A percentile compares a stretch with the other conserved stretches of the same genome.
These are phyloP conservation scores for Alternaria rosae DNA, from an alignment of 2,329 filamentous ascomycete genomes.

Conservation along the genomic window DNA sequence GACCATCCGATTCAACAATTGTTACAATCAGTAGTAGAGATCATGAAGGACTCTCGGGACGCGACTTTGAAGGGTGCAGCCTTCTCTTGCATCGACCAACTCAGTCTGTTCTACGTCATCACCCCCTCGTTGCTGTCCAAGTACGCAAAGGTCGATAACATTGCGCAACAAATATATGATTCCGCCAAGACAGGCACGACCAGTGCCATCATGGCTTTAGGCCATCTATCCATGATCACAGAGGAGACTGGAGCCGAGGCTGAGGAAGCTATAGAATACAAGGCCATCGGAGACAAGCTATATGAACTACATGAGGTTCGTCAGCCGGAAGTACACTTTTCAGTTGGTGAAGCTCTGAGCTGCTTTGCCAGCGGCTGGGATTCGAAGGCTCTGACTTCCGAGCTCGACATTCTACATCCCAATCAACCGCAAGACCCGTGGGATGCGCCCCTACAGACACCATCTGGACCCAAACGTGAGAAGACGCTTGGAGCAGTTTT, in stretches of 20 bases:
- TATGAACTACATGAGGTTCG: conserved; percentile 83
- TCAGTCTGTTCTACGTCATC: conserved; percentile 66
- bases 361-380: conserved; percentile 82
- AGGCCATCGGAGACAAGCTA: conserved; percentile 70
- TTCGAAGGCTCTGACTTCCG: conserved; percentile 77
- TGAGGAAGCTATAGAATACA: conserved; percentile 51
- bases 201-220: conserved; percentile 80
- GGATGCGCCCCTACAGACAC: conserved; percentile 40
- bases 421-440: conserved; percentile 45
- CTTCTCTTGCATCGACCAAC: conserved; percentile 66
- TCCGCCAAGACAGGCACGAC: conserved; percentile 83
- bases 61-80: conserved; percentile 64
- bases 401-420: conserved; percentile 74
- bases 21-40: conserved; percentile 56
- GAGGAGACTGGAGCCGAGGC: conserved; percentile 50
- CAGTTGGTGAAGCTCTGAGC: conserved; percentile 86
- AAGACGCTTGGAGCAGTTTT: conserved; percentile 64
- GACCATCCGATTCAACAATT: conserved; percentile 52
- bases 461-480: conserved; percentile 40
- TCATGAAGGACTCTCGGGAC: conserved; percentile 64
- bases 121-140: conserved; percentile 50
- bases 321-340: conserved; percentile 87
- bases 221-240: conserved; percentile 73
- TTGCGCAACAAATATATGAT: conserved; percentile 69
- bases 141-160: conserved; percentile 51